These are phyloP conservation scores for Diplodia seriata DNA, from an alignment of 2,329 filamentous ascomycete genomes.

Conservation along the genomic window DNA sequence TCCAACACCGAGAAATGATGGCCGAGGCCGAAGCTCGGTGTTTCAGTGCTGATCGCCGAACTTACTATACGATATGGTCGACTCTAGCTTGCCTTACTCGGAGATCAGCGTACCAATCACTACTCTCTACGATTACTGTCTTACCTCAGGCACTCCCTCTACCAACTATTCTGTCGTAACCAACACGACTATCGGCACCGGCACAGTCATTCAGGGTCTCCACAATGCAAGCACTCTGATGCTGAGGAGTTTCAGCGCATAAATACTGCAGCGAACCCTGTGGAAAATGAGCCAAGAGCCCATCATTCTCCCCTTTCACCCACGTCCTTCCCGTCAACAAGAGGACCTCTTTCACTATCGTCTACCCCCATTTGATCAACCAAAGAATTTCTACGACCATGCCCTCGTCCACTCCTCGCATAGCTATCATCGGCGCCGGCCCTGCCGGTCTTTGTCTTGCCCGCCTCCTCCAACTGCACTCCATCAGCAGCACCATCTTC, in stretches of 20 bases:
- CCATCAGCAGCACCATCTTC: constrained; percentile 58
- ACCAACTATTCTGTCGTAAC: neutral
- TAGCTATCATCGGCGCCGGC: constrained; percentile 50
- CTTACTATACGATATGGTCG: neutral
- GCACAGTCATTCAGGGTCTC: neutral
- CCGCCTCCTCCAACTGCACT: constrained; percentile 57
- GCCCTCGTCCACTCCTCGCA: constrained; percentile 36
- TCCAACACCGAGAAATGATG: neutral
- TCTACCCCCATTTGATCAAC: neutral
- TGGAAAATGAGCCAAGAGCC: neutral
- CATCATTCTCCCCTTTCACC: neutral
- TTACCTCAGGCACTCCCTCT: neutral
- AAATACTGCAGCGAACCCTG: neutral
- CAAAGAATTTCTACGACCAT: no score
- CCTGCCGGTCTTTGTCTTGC: constrained; percentile 59
- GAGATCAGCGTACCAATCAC: neutral
- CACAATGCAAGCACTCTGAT: neutral
- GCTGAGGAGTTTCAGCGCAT: neutral
- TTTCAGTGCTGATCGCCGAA: neutral
- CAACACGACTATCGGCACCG: neutral
- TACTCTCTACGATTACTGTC: neutral
- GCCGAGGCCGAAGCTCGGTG: neutral
- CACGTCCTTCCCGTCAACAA: neutral
- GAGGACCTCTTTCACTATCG: neutral
- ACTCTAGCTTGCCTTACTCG: neutral